Conservation (phyloP, 352 stramenopile genomes). For the Globisporangium nunn region DNA sequence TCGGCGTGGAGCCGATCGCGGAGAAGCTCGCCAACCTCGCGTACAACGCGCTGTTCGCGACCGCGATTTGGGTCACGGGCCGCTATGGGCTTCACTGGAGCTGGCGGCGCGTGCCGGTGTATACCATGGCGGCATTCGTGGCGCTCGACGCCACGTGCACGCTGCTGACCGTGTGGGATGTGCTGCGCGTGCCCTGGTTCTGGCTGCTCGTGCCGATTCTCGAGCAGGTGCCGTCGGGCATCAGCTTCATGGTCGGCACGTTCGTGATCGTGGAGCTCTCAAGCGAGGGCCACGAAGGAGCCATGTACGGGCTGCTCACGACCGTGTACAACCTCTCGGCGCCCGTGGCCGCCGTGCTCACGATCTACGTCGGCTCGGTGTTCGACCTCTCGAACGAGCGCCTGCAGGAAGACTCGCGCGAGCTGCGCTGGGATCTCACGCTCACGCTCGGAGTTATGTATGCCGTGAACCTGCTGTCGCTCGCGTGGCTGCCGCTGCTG, state of each 20-base stretch:
- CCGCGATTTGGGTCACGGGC: constrained; percentile 32
- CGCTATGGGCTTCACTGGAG: constrained; percentile 49
- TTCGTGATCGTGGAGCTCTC: constrained; percentile 58
- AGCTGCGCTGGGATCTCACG: constrained; percentile 46
- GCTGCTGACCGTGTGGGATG: constrained; percentile 46
- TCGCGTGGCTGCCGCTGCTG: constrained; percentile 40
- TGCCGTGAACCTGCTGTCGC: constrained; percentile 41
- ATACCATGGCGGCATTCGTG: constrained; percentile 19
- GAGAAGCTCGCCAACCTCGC: constrained; percentile 30
- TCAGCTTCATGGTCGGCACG: constrained; percentile 54
- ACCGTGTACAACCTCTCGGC: constrained; percentile 40
- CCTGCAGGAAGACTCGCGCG: constrained; percentile 33
- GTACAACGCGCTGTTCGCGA: constrained; percentile 14
- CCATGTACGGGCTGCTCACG: constrained; percentile 49
- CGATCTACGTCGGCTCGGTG: constrained; percentile 42
- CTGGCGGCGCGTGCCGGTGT: constrained; percentile 42
- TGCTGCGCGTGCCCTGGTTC: constrained; percentile 58
- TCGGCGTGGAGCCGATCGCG: constrained; percentile 25
- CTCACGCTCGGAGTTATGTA: constrained; percentile 57
- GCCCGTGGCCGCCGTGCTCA: constrained; percentile 34
- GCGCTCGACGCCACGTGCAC: constrained; percentile 35
- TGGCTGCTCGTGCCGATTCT: constrained; percentile 48
- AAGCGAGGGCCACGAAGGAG: constrained; percentile 40
- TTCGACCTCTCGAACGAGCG: constrained; percentile 48
- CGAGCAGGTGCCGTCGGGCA: constrained; percentile 36